Conservation (phyloP, 2,329 filamentous ascomycete genomes). For the Fusarium poae region DNA sequence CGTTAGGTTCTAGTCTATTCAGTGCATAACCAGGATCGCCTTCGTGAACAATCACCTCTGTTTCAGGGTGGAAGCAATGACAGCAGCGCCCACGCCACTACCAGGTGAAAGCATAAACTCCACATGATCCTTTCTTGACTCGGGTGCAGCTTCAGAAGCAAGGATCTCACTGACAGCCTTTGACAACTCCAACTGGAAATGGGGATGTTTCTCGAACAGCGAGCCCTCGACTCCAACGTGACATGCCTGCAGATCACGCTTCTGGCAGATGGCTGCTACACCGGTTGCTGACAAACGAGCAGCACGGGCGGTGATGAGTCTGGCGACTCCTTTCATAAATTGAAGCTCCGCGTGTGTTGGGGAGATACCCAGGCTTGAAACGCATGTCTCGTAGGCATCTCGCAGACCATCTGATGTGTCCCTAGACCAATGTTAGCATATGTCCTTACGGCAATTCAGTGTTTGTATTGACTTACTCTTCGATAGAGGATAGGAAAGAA, state of each 20-base stretch:
- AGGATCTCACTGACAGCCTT: conserved; percentile 89
- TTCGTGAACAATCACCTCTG: not conserved
- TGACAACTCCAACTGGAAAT: conserved; percentile 93
- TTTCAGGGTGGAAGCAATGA: conserved; percentile 13
- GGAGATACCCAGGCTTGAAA: conserved; percentile 77
- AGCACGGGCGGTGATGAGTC: conserved; percentile 95
- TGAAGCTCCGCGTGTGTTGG: conserved; percentile 84
- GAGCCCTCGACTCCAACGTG: conserved; percentile 97
- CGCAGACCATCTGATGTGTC: conserved; percentile 95
- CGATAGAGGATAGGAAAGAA: conserved; percentile 91
- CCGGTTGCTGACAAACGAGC: conserved; percentile 94
- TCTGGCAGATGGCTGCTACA: conserved; percentile 94
- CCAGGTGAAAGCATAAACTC: conserved; percentile 12
- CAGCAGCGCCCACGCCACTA: conserved; percentile 16
- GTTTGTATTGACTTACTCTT: conserved; percentile 71
- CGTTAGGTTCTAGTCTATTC: not conserved
- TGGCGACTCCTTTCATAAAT: conserved; percentile 86
- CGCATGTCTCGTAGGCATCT: conserved; percentile 86
- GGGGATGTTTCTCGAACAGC: conserved; percentile 98
- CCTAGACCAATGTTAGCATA: conserved; percentile 56
- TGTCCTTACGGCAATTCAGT: fast-evolving
- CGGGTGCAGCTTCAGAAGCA: fast-evolving
- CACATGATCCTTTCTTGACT: not conserved
- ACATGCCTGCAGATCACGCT: conserved; percentile 88
- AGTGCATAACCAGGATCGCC: not conserved